Base-by-base conservation (phyloP, 2,329 filamentous ascomycete species). In the Chaetomiaceae sp. region DNA sequence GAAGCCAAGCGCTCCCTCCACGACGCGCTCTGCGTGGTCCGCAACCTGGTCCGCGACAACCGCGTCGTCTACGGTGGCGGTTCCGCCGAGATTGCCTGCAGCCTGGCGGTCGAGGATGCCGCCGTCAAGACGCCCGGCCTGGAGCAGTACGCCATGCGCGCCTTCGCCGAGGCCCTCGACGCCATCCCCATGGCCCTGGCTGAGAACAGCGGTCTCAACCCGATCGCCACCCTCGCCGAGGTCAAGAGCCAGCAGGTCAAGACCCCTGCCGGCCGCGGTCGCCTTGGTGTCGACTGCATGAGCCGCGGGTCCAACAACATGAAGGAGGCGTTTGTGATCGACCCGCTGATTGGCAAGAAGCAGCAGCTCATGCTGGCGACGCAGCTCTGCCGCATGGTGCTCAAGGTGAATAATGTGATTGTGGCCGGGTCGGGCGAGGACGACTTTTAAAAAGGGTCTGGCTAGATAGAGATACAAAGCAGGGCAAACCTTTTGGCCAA, bases 101-200 rank as follows among this genome's bases (percentile, higher is more conserved):
- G 90, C 19, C 75, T 99, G 49, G 93, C 93, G 3, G 92, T 99
- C 40, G 92, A 97, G 71, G 91, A 96, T 63, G 92, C 89, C 21
- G 92, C 92, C 38, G 85, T 91, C 65, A 89, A 95, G 83, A 96
- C 89, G 46, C 89, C 91, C 20, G 93, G 93, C n/a, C 82, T 99
- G 34, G 92, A 96, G 73, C 93, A 99, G 73, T 99, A 99, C 70
- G 91, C 92, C 59, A 99, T 99, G 92, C 88, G 93, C 55, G 93
- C 93, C 20, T 99, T 99, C 67, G 82, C 93, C 55, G 92, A 97
- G 70, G 95, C 93, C 5, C 82, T 99, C 31, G 93, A 99, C 69
- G 79, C 88, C 2, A 79, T 99, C 1, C 93, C 93, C 30, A 93
- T 99, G 89, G 89, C 93, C 2, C 79, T 99, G 54, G 91, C 93